These are phyloP conservation scores for Epichloe sibirici DNA, from an alignment of 2,329 filamentous ascomycete species.

Conservation along the genomic window DNA sequence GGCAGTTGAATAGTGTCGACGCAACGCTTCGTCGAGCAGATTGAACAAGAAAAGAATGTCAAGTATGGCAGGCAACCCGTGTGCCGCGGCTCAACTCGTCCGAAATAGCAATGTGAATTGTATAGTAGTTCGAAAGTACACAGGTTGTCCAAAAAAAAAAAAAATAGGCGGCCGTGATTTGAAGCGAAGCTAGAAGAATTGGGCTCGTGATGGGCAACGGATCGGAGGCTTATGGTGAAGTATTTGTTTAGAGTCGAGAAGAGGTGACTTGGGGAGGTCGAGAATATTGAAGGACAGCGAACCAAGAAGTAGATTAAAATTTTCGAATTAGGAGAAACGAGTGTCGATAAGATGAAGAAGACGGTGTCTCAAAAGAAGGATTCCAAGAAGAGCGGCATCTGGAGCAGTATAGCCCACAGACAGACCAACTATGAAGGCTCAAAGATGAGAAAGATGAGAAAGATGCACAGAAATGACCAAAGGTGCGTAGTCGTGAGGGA, in stretches of 20 bases:
- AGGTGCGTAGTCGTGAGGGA: constrained; percentile 3
- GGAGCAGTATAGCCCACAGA: constrained; percentile 13
- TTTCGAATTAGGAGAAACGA: constrained; percentile 22
- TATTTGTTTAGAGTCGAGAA: background rate
- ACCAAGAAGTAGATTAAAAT: constrained; percentile 21
- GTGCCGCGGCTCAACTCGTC: constrained; percentile 4
- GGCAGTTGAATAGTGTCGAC: background rate
- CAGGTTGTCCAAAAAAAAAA: constrained; percentile 3
- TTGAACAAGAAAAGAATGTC: background rate
- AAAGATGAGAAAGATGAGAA: constrained; percentile 13
- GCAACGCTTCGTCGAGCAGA: background rate
- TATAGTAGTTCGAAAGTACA: constrained; percentile 1
- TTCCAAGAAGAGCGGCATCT: constrained; percentile 17
- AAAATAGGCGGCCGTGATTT: constrained; percentile 1
- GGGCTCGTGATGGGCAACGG: background rate
- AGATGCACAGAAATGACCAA: constrained; percentile 4
- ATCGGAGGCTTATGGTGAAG: background rate
- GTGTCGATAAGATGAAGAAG: constrained; percentile 18
- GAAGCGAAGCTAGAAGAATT: constrained; percentile 4
- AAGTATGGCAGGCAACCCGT: constrained; percentile 1
- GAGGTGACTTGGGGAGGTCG: background rate
- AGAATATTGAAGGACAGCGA: constrained; percentile 3
- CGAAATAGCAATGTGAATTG: constrained; percentile 2
- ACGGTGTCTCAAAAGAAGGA: constrained; percentile 14
- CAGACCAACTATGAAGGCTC: constrained; percentile 16